Evolutionary conservation across 345 rosid genomes (phyloP).

Genomic region (Gossypium thurberi): DNA sequence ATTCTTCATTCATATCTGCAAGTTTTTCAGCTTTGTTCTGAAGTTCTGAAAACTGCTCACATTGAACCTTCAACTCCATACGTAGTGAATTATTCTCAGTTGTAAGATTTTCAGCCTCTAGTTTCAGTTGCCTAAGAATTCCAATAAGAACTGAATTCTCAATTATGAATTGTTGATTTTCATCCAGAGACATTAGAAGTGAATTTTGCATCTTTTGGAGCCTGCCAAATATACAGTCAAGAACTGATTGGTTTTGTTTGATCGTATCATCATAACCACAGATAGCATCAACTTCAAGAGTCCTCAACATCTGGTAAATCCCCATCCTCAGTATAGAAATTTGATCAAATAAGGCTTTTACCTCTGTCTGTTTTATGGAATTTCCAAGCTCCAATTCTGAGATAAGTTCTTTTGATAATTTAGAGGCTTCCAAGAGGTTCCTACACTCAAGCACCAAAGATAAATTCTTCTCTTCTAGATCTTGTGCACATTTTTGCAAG

Average conservation of each 20-base stretch:
- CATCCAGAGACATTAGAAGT: constrained; percentile 41
- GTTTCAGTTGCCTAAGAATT: constrained; percentile 52
- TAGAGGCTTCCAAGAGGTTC: constrained; percentile 49
- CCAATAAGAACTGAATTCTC: constrained; percentile 59
- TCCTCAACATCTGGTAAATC: constrained; percentile 41
- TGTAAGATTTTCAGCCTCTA: constrained; percentile 49
- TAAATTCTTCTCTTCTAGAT: constrained; percentile 52
- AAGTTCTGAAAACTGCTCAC: constrained; percentile 37
- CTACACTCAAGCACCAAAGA: constrained; percentile 47
- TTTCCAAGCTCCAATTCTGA: constrained; percentile 51
- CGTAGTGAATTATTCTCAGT: constrained; percentile 38
- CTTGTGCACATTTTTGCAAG: constrained; percentile 55
- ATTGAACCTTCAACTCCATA: constrained; percentile 39
- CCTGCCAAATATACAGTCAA: constrained; percentile 33
- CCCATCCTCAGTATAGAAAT: constrained; percentile 44
- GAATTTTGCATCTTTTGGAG: constrained; percentile 48
- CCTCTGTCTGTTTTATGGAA: constrained; percentile 40
- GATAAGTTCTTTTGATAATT: constrained; percentile 49
- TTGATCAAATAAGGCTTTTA: constrained; percentile 43
- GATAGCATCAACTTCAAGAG: constrained; percentile 37
- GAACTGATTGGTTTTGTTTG: constrained; percentile 36
- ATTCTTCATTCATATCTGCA: constrained; percentile 34
- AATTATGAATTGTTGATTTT: constrained; percentile 44
- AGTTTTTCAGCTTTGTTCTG: constrained; percentile 40
- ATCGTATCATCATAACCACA: constrained; percentile 26